Percentiles rank a stretch among this genome's conserved stretches.
Evolutionary conservation across 495 filamentous ascomycete species (phyloP).

Genomic region (Friedmanniomyces endolithicus): DNA sequence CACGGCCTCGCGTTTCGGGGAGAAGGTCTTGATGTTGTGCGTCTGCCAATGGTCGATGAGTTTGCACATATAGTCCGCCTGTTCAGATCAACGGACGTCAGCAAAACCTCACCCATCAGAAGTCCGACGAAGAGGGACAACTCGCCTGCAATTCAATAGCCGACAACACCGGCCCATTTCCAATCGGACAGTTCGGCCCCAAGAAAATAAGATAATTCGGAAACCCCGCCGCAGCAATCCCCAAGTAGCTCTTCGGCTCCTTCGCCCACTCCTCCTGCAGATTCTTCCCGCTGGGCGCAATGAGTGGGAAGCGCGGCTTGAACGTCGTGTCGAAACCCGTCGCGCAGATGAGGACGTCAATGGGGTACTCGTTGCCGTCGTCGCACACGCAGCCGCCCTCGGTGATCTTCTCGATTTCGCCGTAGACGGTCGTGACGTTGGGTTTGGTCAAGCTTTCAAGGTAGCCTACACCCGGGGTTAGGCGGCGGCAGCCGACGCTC

Average conservation of each 20-base stretch:
- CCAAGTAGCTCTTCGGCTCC: slow-evolving; percentile 23
- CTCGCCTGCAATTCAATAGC: slow-evolving; percentile 15
- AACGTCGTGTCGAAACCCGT: slow-evolving; percentile 17
- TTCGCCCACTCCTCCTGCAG: slow-evolving; percentile 26
- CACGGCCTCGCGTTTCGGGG: slow-evolving; percentile 18
- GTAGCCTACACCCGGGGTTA: slow-evolving; percentile 25
- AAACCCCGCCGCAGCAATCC: slow-evolving; percentile 22
- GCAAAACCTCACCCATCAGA: no score
- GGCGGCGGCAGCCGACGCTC: slow-evolving; percentile 19
- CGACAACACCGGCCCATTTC: slow-evolving; percentile 16
- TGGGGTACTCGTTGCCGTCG: slow-evolving; percentile 8
- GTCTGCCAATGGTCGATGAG: slow-evolving; percentile 24
- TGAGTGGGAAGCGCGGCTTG: slow-evolving; percentile 25
- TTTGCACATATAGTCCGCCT: slow-evolving; percentile 14
- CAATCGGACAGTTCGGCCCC: slow-evolving; percentile 17
- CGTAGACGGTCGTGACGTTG: slow-evolving; percentile 27
- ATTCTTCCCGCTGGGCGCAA: slow-evolving; percentile 21
- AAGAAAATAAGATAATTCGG: slow-evolving; percentile 21
- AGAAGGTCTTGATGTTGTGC: slow-evolving; percentile 25
- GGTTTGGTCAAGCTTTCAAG: slow-evolving; percentile 30
- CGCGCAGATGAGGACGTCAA: slow-evolving; percentile 16
- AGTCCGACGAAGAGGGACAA: not conserved
- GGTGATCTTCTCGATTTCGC: slow-evolving; percentile 26
- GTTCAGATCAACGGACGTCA: no score
- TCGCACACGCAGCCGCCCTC: slow-evolving; percentile 21